Conservation (phyloP, 192 early-diverging fungal species). For the Umbelopsis vinacea region DNA sequence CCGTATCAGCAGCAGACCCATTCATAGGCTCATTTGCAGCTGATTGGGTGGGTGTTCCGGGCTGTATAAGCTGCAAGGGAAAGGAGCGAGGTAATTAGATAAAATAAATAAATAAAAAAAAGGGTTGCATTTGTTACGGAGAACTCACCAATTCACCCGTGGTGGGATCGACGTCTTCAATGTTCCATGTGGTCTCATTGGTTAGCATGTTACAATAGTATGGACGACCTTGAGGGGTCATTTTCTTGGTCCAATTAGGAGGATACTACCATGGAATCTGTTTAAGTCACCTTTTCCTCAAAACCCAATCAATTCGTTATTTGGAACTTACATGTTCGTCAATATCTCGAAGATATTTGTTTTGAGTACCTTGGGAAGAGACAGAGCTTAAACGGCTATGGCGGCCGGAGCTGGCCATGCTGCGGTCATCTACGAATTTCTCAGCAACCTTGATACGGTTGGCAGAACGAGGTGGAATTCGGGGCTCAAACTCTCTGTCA, state of each 20-base stretch:
- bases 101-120: too few relatives aligned
- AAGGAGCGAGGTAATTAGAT: neutral
- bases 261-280: constrained; percentile 36
- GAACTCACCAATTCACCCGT: constrained; percentile 55
- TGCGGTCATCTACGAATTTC: constrained; percentile 13
- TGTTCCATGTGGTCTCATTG: constrained; percentile 60
- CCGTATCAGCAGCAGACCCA: neutral
- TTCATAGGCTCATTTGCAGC: neutral
- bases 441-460: constrained; percentile 19
- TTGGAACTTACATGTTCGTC: neutral
- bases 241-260: constrained; percentile 62
- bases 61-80: neutral
- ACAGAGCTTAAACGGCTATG: constrained; percentile 8
- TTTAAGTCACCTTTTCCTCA: neutral
- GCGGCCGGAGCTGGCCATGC: constrained; percentile 8
- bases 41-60: constrained; percentile 4
- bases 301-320: neutral
- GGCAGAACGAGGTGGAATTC: constrained; percentile 12
- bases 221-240: constrained; percentile 50
- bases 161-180: constrained; percentile 57
- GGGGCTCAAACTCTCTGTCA: constrained; percentile 5
- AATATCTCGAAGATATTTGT: constrained; percentile 4
- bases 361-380: constrained; percentile 2
- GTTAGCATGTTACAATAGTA: constrained; percentile 69
- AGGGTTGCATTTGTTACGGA: too few relatives aligned